phyloP scores from a whole-genome alignment of 2,329 filamentous ascomycete species.

The Penicillium aurantiogriseum region DNA sequence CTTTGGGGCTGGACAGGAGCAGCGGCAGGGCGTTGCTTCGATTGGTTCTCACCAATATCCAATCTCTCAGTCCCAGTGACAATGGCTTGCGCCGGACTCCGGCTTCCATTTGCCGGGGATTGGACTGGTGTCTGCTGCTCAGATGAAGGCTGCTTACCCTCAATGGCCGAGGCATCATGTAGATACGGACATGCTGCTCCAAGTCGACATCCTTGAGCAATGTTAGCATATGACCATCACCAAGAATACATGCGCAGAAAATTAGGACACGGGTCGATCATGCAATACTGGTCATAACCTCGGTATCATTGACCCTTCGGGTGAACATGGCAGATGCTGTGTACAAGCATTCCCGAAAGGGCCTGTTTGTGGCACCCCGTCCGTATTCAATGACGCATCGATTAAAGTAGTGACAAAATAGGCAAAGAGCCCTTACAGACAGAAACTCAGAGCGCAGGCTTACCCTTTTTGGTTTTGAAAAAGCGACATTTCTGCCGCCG shows the following conservation, averaged over 20 bases:
- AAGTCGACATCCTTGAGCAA: conserved; percentile 50
- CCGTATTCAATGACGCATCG: conserved; percentile 4
- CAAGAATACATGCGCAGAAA: background rate
- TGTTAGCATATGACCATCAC: conserved; percentile 21
- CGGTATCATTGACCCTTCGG: background rate
- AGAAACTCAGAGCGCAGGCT: conserved; percentile 12
- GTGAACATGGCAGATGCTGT: background rate
- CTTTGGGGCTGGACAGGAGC: conserved; percentile 50
- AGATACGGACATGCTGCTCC: conserved; percentile 52
- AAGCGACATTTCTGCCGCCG: conserved; percentile 28
- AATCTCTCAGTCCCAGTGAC: conserved; percentile 19
- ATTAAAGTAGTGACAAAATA: background rate
- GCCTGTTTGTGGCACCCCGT: background rate
- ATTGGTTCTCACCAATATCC: conserved; percentile 23
- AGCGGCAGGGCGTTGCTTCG: conserved; percentile 42
- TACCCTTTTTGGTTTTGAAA: conserved; percentile 28
- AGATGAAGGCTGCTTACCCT: conserved; percentile 16
- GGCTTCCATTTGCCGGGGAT: conserved; percentile 5
- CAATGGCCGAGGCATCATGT: conserved; percentile 40
- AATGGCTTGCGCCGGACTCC: conserved; percentile 11
- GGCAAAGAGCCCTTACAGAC: background rate
- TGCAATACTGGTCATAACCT: background rate
- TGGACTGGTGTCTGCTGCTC: conserved; percentile 17
- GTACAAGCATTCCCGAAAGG: background rate
- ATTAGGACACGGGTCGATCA: background rate